A percentile compares a stretch with the other conserved stretches of the same genome.
These are phyloP conservation scores for Collybiopsis confluens DNA, from an alignment of 768 basidiomycete genomes.

Conservation along the genomic window DNA sequence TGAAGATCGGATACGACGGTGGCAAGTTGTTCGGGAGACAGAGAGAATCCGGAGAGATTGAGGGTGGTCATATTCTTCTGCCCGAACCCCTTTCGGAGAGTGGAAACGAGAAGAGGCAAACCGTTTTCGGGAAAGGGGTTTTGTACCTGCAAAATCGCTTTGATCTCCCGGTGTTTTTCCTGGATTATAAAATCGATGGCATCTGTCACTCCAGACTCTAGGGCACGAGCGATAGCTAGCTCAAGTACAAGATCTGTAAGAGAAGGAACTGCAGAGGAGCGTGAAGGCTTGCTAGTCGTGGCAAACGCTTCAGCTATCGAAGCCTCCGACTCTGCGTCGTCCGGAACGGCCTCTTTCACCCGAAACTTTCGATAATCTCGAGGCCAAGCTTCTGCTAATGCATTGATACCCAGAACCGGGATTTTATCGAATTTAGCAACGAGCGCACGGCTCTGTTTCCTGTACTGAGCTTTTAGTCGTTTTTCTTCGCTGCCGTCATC, in stretches of 20 bases:
- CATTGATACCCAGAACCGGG: background rate
- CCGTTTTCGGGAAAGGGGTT: background rate
- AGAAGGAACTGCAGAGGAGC: background rate
- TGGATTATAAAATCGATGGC: background rate
- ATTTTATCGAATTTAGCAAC: background rate
- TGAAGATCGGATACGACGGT: background rate
- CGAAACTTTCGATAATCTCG: background rate
- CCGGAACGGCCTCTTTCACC: background rate
- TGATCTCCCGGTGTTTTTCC: background rate
- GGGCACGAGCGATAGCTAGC: background rate
- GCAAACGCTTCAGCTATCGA: background rate
- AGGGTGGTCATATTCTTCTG: background rate
- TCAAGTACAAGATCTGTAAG: constrained; percentile 1
- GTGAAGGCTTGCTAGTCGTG: background rate
- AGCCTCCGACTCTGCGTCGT: background rate
- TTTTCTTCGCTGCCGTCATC: too few relatives aligned
- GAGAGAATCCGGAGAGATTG: background rate
- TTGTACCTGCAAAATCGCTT: background rate
- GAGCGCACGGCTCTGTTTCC: background rate
- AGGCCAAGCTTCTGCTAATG: constrained; percentile 14
- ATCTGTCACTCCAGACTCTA: background rate
- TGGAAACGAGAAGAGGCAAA: background rate
- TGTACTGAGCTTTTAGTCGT: background rate
- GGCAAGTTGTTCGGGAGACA: background rate
- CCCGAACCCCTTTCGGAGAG: background rate